Evolutionary conservation across 1,139 yeast genomes (phyloP), one percentile per base, ranked within the genome.

Genomic region (Hansenula lynferdii): DNA sequence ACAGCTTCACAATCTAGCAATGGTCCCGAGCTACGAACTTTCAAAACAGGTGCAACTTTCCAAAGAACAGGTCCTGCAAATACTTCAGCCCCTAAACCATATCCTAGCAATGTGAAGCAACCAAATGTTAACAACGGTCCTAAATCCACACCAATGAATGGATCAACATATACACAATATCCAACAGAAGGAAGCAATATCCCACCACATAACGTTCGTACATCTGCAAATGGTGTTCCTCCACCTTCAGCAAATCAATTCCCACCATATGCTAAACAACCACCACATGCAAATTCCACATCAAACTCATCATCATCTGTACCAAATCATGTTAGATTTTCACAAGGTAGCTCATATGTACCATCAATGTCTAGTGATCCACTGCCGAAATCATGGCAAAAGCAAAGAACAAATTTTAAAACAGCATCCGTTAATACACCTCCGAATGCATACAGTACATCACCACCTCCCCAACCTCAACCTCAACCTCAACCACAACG

Each of bases 321-420:
- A n/a, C n/a, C n/a, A n/a, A n/a, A n/a, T n/a, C n/a, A n/a, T n/a
- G n/a, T 12, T 28, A 28, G 20, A 14, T 29, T n/a, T 15, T 12
- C 37, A n/a, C 31, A 24, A 8, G 26, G 18, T 12, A 20, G 33
- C 5, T 21, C 32, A 3, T 17, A 18, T 20, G 15, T n/a, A 19
- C 26, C 28, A 3, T 28, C 32, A 25, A 20, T 12, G 9, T n/a
- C 28, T 7, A 12, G 11, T 14, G 23, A 27, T 27, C 32, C 28
- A 3, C 15, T 30, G 5, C 34, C 44, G 4, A 19, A 32, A 6
- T 35, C 44, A 11, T 41, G 45, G 45, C 35, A 39, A 18, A 38
- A 34, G 27, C 44, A 39, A 17, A 31, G 20, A 5, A 33, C 28
- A 18, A 28, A 27, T 11, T 43, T 37, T 21, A 41, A 34, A 20